Percentiles rank a stretch among this genome's conserved stretches.
Evolutionary conservation across 179 eudicot species (phyloP).

Genomic region (Beta corolliflora): DNA sequence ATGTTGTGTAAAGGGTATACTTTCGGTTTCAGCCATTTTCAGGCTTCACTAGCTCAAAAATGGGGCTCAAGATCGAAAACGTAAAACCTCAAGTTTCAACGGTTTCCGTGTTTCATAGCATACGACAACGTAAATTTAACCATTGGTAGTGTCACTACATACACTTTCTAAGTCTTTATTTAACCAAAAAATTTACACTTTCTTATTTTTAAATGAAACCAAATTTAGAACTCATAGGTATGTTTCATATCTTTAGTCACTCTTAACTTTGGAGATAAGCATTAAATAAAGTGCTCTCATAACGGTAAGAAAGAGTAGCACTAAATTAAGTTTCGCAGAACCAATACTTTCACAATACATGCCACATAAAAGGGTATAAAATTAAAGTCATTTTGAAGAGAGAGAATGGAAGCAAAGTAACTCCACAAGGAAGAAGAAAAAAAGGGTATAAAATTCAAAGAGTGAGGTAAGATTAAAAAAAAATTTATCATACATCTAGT

Average conservation of each 20-base stretch:
- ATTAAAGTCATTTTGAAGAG: background rate
- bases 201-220: too few species aligned
- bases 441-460: background rate
- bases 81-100: too few species aligned
- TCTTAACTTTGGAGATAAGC: background rate
- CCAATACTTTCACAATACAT: background rate
- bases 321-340: background rate
- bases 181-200: too few species aligned
- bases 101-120: too few species aligned
- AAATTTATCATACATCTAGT: too few species aligned
- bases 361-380: background rate
- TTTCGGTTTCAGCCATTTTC: too few species aligned
- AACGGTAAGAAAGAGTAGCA: constrained; percentile 5
- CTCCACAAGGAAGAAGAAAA: background rate
- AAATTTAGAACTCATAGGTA: background rate
- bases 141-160: too few species aligned
- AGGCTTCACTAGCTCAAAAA: too few species aligned
- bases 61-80: too few species aligned
- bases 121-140: too few species aligned
- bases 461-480: background rate
- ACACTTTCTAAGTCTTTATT: too few species aligned
- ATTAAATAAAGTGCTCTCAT: background rate
- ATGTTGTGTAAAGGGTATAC: too few species aligned
- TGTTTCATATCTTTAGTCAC: background rate
- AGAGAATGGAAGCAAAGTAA: background rate